These are phyloP conservation scores for Lecanicillium sp. DNA, from an alignment of 2,329 filamentous ascomycete genomes.

Conservation along the genomic window DNA sequence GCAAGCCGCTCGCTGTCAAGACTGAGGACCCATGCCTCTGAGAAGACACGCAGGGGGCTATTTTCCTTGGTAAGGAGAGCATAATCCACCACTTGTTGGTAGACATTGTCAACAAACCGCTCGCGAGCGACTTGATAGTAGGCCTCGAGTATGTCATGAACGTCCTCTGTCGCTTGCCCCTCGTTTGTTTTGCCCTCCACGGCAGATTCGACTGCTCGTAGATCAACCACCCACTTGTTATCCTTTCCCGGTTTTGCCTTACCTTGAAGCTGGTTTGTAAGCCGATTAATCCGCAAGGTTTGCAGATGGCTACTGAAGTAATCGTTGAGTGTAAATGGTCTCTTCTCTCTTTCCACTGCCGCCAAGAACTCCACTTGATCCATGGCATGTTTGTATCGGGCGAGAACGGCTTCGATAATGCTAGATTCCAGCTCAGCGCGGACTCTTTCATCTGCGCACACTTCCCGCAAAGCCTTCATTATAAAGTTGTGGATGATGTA, in stretches of 20 bases:
- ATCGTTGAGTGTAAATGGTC: conserved; percentile 22
- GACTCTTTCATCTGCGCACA: conserved; percentile 14
- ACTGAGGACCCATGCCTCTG: conserved; percentile 1
- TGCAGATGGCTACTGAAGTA: conserved; percentile 15
- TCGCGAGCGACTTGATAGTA: conserved; percentile 25
- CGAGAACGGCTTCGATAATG: conserved; percentile 14
- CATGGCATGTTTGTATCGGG: conserved; percentile 16
- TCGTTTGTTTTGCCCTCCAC: conserved; percentile 12
- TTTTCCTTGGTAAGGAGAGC: conserved; percentile 16
- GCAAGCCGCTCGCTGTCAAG: neutral
- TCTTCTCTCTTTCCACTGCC: conserved; percentile 17
- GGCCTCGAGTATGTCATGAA: conserved; percentile 22
- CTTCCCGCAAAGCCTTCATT: conserved; percentile 4
- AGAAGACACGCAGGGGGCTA: conserved; percentile 13
- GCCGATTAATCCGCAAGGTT: neutral
- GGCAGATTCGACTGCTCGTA: conserved; percentile 11
- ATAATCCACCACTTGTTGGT: conserved; percentile 20
- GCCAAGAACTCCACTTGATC: conserved; percentile 17
- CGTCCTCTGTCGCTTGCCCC: conserved; percentile 16
- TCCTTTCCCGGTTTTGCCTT: conserved; percentile 9
- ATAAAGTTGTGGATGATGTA: conserved; percentile 22
- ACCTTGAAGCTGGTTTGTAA: conserved; percentile 6
- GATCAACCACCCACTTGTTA: conserved; percentile 7
- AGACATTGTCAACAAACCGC: conserved; percentile 27
- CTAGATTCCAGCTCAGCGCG: conserved; percentile 14